phyloP scores from a whole-genome alignment of 1,284 basidiomycete genomes.

The Amylostereum chailletii region DNA sequence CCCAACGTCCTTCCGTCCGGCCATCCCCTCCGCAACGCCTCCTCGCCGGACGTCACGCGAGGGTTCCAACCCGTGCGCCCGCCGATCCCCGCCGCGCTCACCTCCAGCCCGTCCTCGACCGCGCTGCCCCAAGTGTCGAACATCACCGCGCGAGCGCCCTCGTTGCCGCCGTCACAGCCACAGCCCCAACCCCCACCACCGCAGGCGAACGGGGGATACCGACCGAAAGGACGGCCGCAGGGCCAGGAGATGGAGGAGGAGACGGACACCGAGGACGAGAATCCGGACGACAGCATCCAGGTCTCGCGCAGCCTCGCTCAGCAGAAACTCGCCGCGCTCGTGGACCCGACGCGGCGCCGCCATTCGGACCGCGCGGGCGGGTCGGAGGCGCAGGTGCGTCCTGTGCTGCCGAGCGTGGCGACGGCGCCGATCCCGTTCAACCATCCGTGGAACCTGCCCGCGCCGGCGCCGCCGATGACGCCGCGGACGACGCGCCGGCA shows the following conservation, averaged over 20 bases:
- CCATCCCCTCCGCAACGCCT: slow-evolving; percentile 50
- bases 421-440: slow-evolving; percentile 49
- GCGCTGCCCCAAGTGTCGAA: slow-evolving; percentile 58
- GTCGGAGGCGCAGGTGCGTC: slow-evolving; percentile 11
- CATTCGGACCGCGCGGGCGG: slow-evolving; percentile 17
- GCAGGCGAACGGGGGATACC: slow-evolving; percentile 29
- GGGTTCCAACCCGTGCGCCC: slow-evolving; percentile 6
- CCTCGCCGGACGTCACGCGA: slow-evolving; percentile 39
- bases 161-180: slow-evolving; percentile 2
- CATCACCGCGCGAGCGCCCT: slow-evolving; percentile 32
- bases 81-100: slow-evolving; percentile 21
- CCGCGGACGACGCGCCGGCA: slow-evolving; percentile 77
- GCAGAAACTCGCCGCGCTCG: slow-evolving; percentile 47
- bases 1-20: slow-evolving; percentile 47
- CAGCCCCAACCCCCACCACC: background rate
- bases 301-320: slow-evolving; percentile 57
- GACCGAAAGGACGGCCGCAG: slow-evolving; percentile 56
- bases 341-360: slow-evolving; percentile 26
- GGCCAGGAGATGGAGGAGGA: slow-evolving; percentile 64
- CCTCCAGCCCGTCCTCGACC: slow-evolving; percentile 54
- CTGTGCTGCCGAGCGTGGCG: slow-evolving; percentile 18
- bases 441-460: slow-evolving; percentile 69
- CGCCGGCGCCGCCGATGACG: slow-evolving; percentile 63
- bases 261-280: slow-evolving; percentile 48
- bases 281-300: slow-evolving; percentile 35